A percentile compares a stretch with the other conserved stretches of the same genome.
These are phyloP conservation scores for Clausena lansium DNA, from an alignment of 345 rosid species.

Conservation along the genomic window DNA sequence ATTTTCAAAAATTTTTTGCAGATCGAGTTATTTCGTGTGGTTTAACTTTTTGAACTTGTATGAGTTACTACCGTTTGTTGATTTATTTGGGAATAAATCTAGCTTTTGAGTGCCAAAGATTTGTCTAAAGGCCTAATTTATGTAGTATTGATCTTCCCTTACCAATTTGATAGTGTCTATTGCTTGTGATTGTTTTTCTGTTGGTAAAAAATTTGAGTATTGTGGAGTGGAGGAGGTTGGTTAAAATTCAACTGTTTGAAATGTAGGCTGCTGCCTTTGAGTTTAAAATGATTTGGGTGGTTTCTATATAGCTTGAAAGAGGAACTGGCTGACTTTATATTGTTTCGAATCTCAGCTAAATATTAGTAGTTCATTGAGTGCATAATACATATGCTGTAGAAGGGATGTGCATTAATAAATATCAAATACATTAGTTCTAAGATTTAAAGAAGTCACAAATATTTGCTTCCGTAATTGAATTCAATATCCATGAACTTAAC, in stretches of 20 bases:
- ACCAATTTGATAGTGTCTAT: not conserved
- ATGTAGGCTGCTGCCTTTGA: not conserved
- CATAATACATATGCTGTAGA: not conserved
- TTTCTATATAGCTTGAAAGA: not conserved
- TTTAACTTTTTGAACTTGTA: too few relatives aligned
- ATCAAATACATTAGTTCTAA: not conserved
- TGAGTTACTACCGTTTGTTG: not conserved
- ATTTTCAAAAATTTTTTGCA: too few relatives aligned
- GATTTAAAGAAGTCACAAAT: not conserved
- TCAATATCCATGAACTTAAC: not conserved
- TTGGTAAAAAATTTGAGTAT: not conserved
- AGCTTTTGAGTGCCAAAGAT: not conserved
- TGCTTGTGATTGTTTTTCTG: not conserved
- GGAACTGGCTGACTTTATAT: not conserved
- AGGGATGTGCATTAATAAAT: not conserved
- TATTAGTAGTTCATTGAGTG: not conserved
- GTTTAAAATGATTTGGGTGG: not conserved
- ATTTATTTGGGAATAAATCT: not conserved
- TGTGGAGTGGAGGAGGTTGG: not conserved
- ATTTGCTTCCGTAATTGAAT: not conserved
- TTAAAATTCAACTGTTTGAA: not conserved
- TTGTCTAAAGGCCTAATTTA: not conserved
- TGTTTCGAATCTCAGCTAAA: not conserved
- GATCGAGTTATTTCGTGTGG: not conserved
- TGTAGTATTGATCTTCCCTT: not conserved